phyloP scores from a whole-genome alignment of 1,284 basidiomycete genomes.

The Apiotrichum siamense region DNA sequence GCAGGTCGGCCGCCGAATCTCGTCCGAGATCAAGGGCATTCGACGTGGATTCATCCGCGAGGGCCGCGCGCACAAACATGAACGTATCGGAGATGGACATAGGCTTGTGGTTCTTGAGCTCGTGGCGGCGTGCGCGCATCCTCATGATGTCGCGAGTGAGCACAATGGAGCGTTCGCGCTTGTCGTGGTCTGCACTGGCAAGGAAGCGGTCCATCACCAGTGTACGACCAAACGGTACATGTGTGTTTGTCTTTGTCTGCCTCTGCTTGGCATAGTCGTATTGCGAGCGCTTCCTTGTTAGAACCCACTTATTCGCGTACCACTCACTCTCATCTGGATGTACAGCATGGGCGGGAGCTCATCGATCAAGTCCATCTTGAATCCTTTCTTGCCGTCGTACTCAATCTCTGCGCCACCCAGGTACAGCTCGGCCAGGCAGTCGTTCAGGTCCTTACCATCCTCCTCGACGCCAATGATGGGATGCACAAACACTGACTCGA shows the following conservation, averaged over 20 bases:
- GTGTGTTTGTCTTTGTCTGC: slow-evolving; percentile 92
- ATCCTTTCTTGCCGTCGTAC: slow-evolving; percentile 75
- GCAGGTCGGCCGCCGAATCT: not conserved
- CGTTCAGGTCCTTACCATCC: slow-evolving; percentile 81
- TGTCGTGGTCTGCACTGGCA: slow-evolving; percentile 63
- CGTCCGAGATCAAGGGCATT: not conserved
- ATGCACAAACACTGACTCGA: slow-evolving; percentile 87
- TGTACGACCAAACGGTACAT: slow-evolving; percentile 80
- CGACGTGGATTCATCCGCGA: slow-evolving; percentile 41
- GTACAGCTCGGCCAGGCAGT: slow-evolving; percentile 78
- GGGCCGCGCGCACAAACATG: slow-evolving; percentile 25
- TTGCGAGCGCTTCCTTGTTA: slow-evolving; percentile 70
- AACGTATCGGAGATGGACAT: slow-evolving; percentile 32
- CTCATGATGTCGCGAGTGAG: slow-evolving; percentile 62
- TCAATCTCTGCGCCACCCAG: slow-evolving; percentile 82
- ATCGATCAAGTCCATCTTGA: slow-evolving; percentile 80
- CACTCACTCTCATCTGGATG: slow-evolving; percentile 80
- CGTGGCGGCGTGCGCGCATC: slow-evolving; percentile 60
- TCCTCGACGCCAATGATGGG: slow-evolving; percentile 83
- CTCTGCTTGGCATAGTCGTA: slow-evolving; percentile 65
- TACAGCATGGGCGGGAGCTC: slow-evolving; percentile 86
- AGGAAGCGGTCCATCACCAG: slow-evolving; percentile 90
- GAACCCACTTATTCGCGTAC: not conserved
- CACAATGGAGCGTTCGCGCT: slow-evolving; percentile 62
- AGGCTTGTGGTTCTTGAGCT: slow-evolving; percentile 54